phyloP scores from a whole-genome alignment of 495 filamentous ascomycete species.

The Penicillium nucicola region DNA sequence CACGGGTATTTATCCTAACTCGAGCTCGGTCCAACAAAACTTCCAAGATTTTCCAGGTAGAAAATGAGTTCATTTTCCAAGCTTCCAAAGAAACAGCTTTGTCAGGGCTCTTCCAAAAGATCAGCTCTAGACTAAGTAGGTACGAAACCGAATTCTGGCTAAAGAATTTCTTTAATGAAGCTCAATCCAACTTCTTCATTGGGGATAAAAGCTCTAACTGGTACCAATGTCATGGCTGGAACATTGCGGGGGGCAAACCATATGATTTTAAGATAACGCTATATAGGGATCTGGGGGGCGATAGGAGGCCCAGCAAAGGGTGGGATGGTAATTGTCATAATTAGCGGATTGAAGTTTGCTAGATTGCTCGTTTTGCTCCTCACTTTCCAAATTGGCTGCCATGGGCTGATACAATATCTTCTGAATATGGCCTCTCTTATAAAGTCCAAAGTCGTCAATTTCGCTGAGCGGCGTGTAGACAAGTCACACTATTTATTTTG shows the following conservation, averaged over 20 bases:
- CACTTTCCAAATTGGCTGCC: too few species aligned
- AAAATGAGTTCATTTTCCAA: not conserved
- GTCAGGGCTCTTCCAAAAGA: not conserved
- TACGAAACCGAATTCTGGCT: slow-evolving; percentile 2
- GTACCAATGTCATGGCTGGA: slow-evolving; percentile 5
- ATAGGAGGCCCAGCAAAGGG: slow-evolving; percentile 5
- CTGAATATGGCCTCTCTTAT: too few species aligned
- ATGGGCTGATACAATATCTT: too few species aligned
- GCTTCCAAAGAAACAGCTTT: not conserved
- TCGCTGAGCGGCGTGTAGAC: too few species aligned
- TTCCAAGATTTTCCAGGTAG: slow-evolving; percentile 1
- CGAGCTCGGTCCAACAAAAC: not conserved
- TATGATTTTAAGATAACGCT: not conserved
- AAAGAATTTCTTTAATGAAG: not conserved
- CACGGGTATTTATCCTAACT: not conserved
- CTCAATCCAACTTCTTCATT: slow-evolving; percentile 1
- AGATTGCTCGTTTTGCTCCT: not conserved
- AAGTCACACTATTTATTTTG: too few species aligned
- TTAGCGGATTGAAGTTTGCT: not conserved
- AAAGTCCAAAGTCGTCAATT: too few species aligned
- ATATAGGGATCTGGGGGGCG: not conserved
- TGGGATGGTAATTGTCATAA: slow-evolving; percentile 1
- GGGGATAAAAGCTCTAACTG: slow-evolving; percentile 1
- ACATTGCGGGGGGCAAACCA: not conserved
- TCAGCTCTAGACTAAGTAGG: not conserved